These are phyloP conservation scores for Panicum hallii DNA, from an alignment of 202 grass and related monocot genomes.

Conservation along the genomic window DNA sequence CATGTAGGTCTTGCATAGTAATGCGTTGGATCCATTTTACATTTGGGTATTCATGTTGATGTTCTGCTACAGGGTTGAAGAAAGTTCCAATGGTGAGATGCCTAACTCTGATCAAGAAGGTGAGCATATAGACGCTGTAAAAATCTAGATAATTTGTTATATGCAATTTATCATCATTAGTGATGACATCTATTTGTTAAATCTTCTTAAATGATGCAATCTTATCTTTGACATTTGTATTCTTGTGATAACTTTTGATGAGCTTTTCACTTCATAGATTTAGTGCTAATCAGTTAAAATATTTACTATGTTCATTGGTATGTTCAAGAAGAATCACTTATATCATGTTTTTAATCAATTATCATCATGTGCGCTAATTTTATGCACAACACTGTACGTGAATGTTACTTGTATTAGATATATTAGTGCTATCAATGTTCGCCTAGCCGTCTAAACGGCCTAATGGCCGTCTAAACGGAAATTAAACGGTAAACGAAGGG, in stretches of 20 bases:
- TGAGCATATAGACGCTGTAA: background rate
- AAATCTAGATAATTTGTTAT: background rate
- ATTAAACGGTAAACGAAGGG: no score
- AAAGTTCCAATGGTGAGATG: background rate
- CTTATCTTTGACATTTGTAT: background rate
- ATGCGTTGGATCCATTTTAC: background rate
- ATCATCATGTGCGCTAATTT: background rate
- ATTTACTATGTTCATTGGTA: background rate
- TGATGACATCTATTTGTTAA: background rate
- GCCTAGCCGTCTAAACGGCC: no score
- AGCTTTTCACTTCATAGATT: background rate
- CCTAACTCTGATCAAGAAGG: background rate
- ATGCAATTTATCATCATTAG: background rate
- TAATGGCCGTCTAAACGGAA: no score
- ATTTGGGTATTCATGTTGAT: conserved; percentile 6
- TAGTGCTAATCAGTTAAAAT: background rate
- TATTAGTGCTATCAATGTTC: background rate
- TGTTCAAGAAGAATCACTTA: background rate
- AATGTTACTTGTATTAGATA: background rate
- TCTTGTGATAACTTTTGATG: background rate
- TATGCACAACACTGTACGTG: background rate
- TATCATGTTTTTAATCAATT: background rate
- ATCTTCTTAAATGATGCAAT: background rate
- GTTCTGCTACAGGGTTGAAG: background rate
- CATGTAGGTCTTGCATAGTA: background rate